Conservation (phyloP, 2,329 filamentous ascomycete species). For the Byssochlamys sp. region DNA sequence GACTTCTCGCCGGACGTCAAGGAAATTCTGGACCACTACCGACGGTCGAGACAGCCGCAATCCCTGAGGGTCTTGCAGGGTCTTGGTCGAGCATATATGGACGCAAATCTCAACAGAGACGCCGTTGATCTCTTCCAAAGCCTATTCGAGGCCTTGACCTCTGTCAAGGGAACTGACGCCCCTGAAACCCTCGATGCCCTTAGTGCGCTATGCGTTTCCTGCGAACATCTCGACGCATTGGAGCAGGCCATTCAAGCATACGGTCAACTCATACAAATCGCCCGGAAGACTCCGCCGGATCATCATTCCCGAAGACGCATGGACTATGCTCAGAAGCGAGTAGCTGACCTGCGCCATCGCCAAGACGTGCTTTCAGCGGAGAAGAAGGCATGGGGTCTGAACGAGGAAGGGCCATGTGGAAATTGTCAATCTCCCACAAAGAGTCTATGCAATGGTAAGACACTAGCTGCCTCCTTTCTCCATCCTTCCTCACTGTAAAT, state of each 20-base stretch:
- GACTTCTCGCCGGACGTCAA: slow-evolving; percentile 20
- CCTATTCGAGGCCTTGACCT: slow-evolving; percentile 18
- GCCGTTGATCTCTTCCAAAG: slow-evolving; percentile 17
- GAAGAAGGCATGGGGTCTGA: slow-evolving; percentile 17
- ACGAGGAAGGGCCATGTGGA: slow-evolving; percentile 14
- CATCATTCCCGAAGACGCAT: slow-evolving; percentile 18
- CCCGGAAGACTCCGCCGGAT: slow-evolving; percentile 12
- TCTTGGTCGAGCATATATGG: slow-evolving; percentile 19
- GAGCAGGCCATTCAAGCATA: slow-evolving; percentile 22
- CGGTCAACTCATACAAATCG: slow-evolving; percentile 18
- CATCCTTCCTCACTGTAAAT: neutral
- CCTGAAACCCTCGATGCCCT: slow-evolving; percentile 21
- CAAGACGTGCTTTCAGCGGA: slow-evolving; percentile 17
- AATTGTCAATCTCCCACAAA: slow-evolving; percentile 14
- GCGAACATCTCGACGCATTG: slow-evolving; percentile 18
- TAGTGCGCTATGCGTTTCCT: slow-evolving; percentile 20
- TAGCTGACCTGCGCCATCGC: slow-evolving; percentile 17
- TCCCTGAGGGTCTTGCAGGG: slow-evolving; percentile 19
- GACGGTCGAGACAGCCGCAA: slow-evolving; percentile 13
- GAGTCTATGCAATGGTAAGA: slow-evolving; percentile 19
- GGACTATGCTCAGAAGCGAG: slow-evolving; percentile 18
- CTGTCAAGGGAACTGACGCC: slow-evolving; percentile 15
- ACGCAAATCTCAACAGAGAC: slow-evolving; percentile 19
- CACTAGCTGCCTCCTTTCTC: neutral
- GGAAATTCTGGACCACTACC: slow-evolving; percentile 19